Evolutionary conservation across 1,139 yeast genomes (phyloP).

Genomic region (Saccharomycopsis hybrid): DNA sequence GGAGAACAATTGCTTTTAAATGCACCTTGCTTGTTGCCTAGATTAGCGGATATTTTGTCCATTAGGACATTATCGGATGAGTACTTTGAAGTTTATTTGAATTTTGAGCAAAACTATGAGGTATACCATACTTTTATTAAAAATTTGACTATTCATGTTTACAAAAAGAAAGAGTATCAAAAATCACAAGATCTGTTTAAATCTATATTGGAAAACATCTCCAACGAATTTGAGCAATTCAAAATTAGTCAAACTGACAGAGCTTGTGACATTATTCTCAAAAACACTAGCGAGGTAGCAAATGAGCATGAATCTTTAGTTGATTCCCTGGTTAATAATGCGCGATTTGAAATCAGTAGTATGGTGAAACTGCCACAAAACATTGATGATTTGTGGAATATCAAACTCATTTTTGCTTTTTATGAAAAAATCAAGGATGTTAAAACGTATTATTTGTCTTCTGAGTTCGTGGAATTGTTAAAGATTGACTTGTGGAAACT

Average conservation of each 20-base stretch:
- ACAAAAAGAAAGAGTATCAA: slow-evolving; percentile 34
- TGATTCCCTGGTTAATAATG: slow-evolving; percentile 4
- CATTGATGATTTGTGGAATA: slow-evolving; percentile 60
- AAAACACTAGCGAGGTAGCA: neutral
- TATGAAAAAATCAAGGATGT: slow-evolving; percentile 39
- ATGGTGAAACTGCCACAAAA: slow-evolving; percentile 40
- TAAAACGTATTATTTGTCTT: slow-evolving; percentile 34
- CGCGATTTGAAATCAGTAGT: slow-evolving; percentile 32
- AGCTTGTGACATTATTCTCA: slow-evolving; percentile 5
- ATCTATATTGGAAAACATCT: slow-evolving; percentile 3
- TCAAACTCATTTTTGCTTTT: slow-evolving; percentile 57
- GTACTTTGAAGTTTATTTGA: slow-evolving; percentile 40
- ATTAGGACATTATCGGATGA: slow-evolving; percentile 39
- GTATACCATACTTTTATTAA: slow-evolving; percentile 40
- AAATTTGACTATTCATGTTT: slow-evolving; percentile 44
- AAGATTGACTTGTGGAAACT: slow-evolving; percentile 40
- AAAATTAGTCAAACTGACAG: slow-evolving; percentile 1
- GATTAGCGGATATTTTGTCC: slow-evolving; percentile 40
- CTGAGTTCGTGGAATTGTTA: slow-evolving; percentile 46
- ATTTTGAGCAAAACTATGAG: slow-evolving; percentile 35
- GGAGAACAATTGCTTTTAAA: slow-evolving; percentile 31
- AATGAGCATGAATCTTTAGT: neutral
- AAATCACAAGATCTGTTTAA: slow-evolving; percentile 1
- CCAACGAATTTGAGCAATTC: slow-evolving; percentile 8
- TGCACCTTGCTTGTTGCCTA: slow-evolving; percentile 70